Evolutionary conservation across 78 protist genomes (phyloP).

Genomic region (Dictyostelium firmibasis): DNA sequence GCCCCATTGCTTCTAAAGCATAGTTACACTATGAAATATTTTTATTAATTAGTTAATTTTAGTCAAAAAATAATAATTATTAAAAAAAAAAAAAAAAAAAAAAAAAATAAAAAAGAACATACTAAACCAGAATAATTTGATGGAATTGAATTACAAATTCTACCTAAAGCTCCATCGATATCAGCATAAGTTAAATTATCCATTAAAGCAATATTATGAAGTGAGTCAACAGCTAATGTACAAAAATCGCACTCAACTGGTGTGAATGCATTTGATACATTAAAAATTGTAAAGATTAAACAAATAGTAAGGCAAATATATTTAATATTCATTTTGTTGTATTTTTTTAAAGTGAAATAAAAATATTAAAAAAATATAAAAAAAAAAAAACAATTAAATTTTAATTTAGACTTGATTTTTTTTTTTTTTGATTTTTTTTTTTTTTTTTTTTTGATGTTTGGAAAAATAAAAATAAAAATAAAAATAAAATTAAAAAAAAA

Average conservation of each 20-base stretch:
- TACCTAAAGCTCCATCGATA: not conserved
- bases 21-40: not conserved
- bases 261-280: not conserved
- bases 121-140: not conserved
- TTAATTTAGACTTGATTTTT: no score
- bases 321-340: not conserved
- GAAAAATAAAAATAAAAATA: not conserved
- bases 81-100: not conserved
- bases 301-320: not conserved
- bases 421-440: no score
- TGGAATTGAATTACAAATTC: constrained; percentile 42
- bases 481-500: not conserved
- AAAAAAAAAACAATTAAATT: not conserved
- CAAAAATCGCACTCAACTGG: constrained; percentile 50
- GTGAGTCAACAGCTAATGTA: constrained; percentile 1
- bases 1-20: not conserved
- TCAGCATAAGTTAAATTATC: constrained; percentile 17
- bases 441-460: no score
- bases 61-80: not conserved
- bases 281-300: not conserved
- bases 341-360: not conserved
- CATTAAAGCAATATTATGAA: not conserved
- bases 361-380: not conserved
- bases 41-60: no score
- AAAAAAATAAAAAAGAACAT: not conserved